These are phyloP conservation scores for Dendrobium catenatum DNA, from an alignment of 106 monocot species.

Conservation along the genomic window DNA sequence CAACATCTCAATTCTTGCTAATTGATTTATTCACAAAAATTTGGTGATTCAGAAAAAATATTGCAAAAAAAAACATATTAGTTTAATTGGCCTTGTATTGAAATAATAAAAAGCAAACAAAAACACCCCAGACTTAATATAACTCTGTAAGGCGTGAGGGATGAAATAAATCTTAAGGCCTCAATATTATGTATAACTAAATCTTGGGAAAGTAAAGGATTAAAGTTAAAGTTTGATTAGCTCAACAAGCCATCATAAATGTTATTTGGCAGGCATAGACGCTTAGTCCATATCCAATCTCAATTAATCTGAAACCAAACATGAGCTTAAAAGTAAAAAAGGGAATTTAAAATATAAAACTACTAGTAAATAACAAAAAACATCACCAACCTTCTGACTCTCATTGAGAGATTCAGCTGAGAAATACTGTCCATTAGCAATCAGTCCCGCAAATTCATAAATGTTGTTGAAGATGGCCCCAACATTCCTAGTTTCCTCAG, in stretches of 20 bases:
- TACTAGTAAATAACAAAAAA: neutral
- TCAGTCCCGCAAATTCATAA: constrained; percentile 82
- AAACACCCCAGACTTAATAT: neutral
- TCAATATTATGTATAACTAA: neutral
- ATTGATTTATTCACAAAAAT: neutral
- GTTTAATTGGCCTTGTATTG: neutral
- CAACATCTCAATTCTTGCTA: neutral
- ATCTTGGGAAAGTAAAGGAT: neutral
- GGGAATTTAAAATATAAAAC: neutral
- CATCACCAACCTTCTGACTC: constrained; percentile 57
- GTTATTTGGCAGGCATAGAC: neutral
- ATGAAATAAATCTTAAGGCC: neutral
- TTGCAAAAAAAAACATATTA: neutral
- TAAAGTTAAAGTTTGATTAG: neutral
- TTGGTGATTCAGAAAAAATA: neutral
- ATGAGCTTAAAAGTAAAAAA: neutral
- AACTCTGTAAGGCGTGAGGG: neutral
- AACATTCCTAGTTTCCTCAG: constrained; percentile 62
- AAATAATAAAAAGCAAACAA: neutral
- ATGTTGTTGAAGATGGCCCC: constrained; percentile 95
- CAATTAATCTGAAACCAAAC: neutral
- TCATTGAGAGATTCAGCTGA: constrained; percentile 72
- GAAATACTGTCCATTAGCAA: constrained; percentile 59
- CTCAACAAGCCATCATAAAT: neutral
- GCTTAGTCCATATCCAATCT: neutral